Evolutionary conservation across 331 rosid species (phyloP).

Genomic region (Quercus lobata): DNA sequence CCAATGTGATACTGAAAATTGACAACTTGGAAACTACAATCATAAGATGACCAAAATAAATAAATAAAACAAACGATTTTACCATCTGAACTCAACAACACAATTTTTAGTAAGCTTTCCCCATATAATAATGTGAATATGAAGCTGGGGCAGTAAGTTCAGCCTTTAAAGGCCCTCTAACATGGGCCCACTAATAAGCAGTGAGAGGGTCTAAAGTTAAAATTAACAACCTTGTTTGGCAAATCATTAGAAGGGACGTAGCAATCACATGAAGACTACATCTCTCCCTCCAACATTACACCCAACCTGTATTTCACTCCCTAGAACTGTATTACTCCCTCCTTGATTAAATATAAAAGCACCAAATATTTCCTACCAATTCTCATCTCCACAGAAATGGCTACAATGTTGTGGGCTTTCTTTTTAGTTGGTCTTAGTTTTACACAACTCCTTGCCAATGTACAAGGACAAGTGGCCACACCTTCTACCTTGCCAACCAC

Average conservation of each 20-base stretch:
- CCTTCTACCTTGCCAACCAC: slow-evolving; percentile 19
- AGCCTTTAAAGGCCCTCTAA: neutral
- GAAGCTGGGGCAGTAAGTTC: neutral
- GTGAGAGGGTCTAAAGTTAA: neutral
- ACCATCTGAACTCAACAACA: no score
- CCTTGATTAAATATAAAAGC: slow-evolving; percentile 26
- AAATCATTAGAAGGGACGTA: slow-evolving; percentile 46
- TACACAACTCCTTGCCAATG: slow-evolving; percentile 30
- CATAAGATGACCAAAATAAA: no score
- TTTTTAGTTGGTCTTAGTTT: slow-evolving; percentile 32
- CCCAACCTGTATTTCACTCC: slow-evolving; percentile 26
- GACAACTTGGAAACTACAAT: no score
- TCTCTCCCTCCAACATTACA: slow-evolving; percentile 46
- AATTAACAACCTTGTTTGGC: slow-evolving; percentile 18
- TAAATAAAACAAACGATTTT: no score
- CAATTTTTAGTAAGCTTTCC: neutral
- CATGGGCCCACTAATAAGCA: neutral
- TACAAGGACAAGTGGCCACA: slow-evolving; percentile 42
- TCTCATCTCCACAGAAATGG: slow-evolving; percentile 42
- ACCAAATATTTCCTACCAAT: slow-evolving; percentile 6
- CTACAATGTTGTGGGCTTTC: slow-evolving; percentile 37
- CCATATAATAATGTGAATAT: neutral
- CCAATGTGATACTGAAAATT: no score
- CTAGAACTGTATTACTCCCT: neutral
- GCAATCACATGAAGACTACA: slow-evolving; percentile 51